phyloP scores from a whole-genome alignment of 768 basidiomycete species.

The Serendipita sp. region DNA sequence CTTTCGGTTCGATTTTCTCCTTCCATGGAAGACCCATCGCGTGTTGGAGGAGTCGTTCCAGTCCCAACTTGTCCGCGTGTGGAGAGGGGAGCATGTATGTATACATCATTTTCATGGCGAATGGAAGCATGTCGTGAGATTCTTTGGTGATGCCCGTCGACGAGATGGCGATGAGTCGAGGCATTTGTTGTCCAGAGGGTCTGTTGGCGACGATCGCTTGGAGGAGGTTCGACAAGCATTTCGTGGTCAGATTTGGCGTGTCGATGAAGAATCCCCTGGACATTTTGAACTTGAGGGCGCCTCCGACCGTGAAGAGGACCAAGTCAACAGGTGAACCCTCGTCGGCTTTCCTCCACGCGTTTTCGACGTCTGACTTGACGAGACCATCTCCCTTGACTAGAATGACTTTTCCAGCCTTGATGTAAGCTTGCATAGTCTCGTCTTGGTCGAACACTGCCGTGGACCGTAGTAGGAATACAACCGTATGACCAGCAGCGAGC shows the following conservation, averaged over 20 bases:
- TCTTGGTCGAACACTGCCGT: conserved; percentile 39
- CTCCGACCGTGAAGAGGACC: conserved; percentile 49
- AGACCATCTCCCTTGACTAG: conserved; percentile 49
- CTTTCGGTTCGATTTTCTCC: conserved; percentile 14
- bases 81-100: conserved; percentile 27
- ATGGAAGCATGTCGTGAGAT: conserved; percentile 32
- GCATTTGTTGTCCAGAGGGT: conserved; percentile 19
- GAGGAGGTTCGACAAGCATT: conserved; percentile 38
- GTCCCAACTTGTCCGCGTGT: conserved; percentile 46
- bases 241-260: conserved; percentile 44
- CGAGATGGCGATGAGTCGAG: conserved; percentile 38
- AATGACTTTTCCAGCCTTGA: conserved; percentile 35
- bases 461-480: conserved; percentile 48
- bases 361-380: conserved; percentile 32
- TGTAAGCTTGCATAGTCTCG: conserved; percentile 33
- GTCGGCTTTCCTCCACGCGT: conserved; percentile 28
- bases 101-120: conserved; percentile 36
- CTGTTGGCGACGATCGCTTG: neutral
- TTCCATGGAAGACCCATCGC: conserved; percentile 13
- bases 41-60: conserved; percentile 26
- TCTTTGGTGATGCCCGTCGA: conserved; percentile 34
- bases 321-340: conserved; percentile 29
- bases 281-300: conserved; percentile 29
- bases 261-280: conserved; percentile 33
- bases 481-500: conserved; percentile 29